Evolutionary conservation across 192 early-diverging fungal species (phyloP).

Genomic region (Backusella circina): DNA sequence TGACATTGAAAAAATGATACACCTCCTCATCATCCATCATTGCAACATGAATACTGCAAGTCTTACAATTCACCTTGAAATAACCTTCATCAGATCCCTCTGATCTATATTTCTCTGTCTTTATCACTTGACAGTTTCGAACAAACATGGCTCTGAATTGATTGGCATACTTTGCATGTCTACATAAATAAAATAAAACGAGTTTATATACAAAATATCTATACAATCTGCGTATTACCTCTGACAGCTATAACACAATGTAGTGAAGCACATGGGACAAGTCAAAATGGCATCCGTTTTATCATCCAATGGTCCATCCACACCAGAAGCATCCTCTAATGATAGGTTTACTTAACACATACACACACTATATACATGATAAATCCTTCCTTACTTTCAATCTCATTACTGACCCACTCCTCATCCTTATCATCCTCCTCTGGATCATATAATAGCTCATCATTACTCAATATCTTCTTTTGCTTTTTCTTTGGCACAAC

Average conservation of each 20-base stretch:
- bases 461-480: conserved; percentile 33
- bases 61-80: conserved; percentile 53
- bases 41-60: conserved; percentile 59
- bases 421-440: conserved; percentile 51
- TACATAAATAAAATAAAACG: conserved; percentile 3
- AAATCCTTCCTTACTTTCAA: conserved; percentile 38
- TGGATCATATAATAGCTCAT: conserved; percentile 56
- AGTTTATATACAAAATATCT: background rate
- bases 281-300: conserved; percentile 55
- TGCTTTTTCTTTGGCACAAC: conserved; percentile 8
- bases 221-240: conserved; percentile 38
- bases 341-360: background rate
- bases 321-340: conserved; percentile 25
- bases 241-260: conserved; percentile 60
- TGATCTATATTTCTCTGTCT: conserved; percentile 39
- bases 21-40: conserved; percentile 64
- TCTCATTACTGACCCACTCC: conserved; percentile 49
- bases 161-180: conserved; percentile 54
- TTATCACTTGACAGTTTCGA: conserved; percentile 49
- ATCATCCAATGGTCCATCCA: conserved; percentile 12
- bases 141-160: conserved; percentile 74
- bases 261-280: conserved; percentile 60
- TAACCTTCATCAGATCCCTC: conserved; percentile 31
- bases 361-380: background rate
- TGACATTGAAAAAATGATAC: conserved; percentile 69